phyloP scores from a whole-genome alignment of 257 asterid species.

The Petunia secreta region DNA sequence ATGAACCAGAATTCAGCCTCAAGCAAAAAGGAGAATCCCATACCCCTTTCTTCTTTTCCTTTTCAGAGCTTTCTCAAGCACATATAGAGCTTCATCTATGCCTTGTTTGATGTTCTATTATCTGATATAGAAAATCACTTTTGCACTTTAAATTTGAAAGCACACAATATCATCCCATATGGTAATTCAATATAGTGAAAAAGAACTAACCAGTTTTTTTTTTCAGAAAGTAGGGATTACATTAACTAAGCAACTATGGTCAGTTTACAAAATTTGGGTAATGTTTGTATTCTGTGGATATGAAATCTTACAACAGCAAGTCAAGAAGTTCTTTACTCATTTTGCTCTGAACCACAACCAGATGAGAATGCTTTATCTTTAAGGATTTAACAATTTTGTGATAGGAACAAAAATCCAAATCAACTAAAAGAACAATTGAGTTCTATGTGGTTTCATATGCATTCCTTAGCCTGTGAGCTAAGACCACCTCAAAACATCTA shows the following conservation, averaged over 20 bases:
- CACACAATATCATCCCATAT: background rate
- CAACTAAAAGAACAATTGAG: background rate
- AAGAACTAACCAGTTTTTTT: background rate
- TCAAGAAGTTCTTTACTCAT: background rate
- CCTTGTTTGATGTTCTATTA: background rate
- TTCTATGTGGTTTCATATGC: too few relatives aligned
- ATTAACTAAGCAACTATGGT: too few relatives aligned
- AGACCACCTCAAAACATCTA: too few relatives aligned
- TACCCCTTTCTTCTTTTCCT: background rate
- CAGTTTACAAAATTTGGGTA: too few relatives aligned
- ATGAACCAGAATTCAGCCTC: constrained; percentile 13
- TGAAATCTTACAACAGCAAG: background rate
- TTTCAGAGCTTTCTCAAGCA: background rate
- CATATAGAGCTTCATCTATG: background rate
- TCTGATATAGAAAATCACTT: background rate
- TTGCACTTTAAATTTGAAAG: background rate
- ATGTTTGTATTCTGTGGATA: too few relatives aligned
- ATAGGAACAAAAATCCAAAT: background rate
- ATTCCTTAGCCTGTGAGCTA: too few relatives aligned
- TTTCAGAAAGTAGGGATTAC: too few relatives aligned
- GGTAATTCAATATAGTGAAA: background rate
- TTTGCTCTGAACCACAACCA: background rate
- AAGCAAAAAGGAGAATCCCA: background rate
- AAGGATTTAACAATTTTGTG: background rate
- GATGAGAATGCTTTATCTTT: background rate